Evolutionary conservation across 1,139 yeast species (phyloP).

Genomic region (Saccharomycopsis phalli): DNA sequence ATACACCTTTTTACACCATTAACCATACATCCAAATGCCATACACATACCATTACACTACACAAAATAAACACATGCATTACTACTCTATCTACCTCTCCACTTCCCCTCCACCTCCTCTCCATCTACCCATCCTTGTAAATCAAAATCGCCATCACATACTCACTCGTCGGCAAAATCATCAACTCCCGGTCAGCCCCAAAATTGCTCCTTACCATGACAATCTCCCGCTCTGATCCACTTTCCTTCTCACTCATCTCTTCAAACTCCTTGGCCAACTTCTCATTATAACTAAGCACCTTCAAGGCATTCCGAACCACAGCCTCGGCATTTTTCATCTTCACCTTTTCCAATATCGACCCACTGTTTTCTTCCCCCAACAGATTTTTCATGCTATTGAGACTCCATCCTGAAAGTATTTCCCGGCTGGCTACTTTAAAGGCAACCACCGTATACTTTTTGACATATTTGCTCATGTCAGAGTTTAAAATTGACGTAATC

Average conservation of each 20-base stretch:
- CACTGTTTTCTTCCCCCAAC: too few species aligned
- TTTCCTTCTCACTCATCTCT: background rate
- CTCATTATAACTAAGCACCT: background rate
- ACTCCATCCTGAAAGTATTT: conserved; percentile 5
- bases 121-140: background rate
- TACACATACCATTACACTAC: too few species aligned
- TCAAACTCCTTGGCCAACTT: background rate
- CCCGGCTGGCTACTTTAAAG: background rate
- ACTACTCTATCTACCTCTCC: too few species aligned
- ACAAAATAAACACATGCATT: too few species aligned
- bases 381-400: background rate
- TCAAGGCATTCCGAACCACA: background rate
- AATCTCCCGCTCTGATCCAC: background rate
- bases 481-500: conserved; percentile 2
- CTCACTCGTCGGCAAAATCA: background rate
- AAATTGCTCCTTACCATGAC: background rate
- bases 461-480: background rate
- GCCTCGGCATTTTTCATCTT: background rate
- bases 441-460: conserved; percentile 1
- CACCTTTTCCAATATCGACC: background rate
- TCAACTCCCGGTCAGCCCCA: background rate
- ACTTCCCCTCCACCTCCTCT: too few species aligned
- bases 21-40: too few species aligned
- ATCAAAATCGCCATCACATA: background rate
- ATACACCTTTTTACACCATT: too few species aligned